Percentiles rank a stretch among this genome's conserved stretches.
These are phyloP conservation scores for Kalanchoe fedtschenkoi DNA, from an alignment of 164 flowering plant genomes.

Conservation along the genomic window DNA sequence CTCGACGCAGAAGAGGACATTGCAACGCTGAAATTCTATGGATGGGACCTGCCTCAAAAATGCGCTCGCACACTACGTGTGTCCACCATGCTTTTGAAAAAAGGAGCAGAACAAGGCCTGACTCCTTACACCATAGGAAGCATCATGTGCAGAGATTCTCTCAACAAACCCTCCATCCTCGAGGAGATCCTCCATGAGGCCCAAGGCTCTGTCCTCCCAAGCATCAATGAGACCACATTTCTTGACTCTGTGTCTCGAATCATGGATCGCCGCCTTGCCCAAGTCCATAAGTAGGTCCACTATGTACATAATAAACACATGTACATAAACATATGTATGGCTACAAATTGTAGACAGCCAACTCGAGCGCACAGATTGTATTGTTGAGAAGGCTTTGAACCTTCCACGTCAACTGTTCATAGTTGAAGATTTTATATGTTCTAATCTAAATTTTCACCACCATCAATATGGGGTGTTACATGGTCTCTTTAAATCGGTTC, in stretches of 20 bases:
- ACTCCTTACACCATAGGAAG: slow-evolving; percentile 42
- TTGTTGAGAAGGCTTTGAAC: background rate
- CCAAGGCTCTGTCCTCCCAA: slow-evolving; percentile 28
- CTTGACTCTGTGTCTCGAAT: slow-evolving; percentile 30
- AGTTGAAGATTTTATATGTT: too few species aligned
- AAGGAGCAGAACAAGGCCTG: slow-evolving; percentile 38
- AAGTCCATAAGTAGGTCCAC: slow-evolving; percentile 15
- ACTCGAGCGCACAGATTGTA: background rate
- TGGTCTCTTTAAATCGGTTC: too few species aligned
- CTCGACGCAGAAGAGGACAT: slow-evolving; percentile 53
- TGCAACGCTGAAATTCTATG: slow-evolving; percentile 36
- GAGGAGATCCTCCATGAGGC: slow-evolving; percentile 48
- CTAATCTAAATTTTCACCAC: too few species aligned
- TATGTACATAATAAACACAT: background rate
- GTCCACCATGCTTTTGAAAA: slow-evolving; percentile 59
- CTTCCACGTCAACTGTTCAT: background rate
- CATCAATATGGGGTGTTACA: too few species aligned
- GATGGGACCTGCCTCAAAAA: slow-evolving; percentile 38
- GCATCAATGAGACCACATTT: slow-evolving; percentile 28
- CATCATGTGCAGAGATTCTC: slow-evolving; percentile 44
- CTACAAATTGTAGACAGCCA: background rate
- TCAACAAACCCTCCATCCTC: slow-evolving; percentile 31
- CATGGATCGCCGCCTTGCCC: slow-evolving; percentile 39
- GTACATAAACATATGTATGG: background rate
- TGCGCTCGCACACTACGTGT: slow-evolving; percentile 41